phyloP scores from a whole-genome alignment of 2,329 filamentous ascomycete species.

The Chaetomiaceae sp. region DNA sequence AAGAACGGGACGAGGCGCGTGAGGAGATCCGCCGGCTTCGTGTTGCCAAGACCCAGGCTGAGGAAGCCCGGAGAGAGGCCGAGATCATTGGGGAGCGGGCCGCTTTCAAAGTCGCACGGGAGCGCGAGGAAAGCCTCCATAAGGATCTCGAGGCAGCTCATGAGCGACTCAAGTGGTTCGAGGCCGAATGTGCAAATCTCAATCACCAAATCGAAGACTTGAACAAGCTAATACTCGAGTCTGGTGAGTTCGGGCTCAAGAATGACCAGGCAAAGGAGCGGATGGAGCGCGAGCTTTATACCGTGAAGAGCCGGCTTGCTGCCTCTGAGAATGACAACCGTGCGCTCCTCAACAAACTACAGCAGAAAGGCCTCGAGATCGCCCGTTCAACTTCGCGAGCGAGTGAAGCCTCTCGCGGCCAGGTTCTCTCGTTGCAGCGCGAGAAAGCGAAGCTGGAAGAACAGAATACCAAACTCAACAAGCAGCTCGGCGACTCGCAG shows the following conservation, averaged over 20 bases:
- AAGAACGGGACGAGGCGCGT: conserved; percentile 85
- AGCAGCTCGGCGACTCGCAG: conserved; percentile 82
- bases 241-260: conserved; percentile 81
- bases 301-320: conserved; percentile 79
- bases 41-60: conserved; percentile 76
- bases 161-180: conserved; percentile 70
- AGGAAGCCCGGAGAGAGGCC: conserved; percentile 79
- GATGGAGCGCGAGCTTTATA: conserved; percentile 83
- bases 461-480: conserved; percentile 72
- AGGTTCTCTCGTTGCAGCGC: conserved; percentile 69
- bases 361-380: conserved; percentile 96
- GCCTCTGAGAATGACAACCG: conserved; percentile 97
- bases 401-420: conserved; percentile 74
- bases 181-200: conserved; percentile 72
- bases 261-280: conserved; percentile 94
- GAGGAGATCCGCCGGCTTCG: conserved; percentile 77
- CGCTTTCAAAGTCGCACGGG: conserved; percentile 71
- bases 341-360: conserved; percentile 90
- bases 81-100: conserved; percentile 76
- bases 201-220: conserved; percentile 78
- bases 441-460: conserved; percentile 84
- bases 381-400: conserved; percentile 83
- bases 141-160: conserved; percentile 78
- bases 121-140: conserved; percentile 71
- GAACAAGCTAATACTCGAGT: conserved; percentile 81